These are phyloP conservation scores for Linaria vulgaris DNA, from an alignment of 257 asterid species.

Conservation along the genomic window DNA sequence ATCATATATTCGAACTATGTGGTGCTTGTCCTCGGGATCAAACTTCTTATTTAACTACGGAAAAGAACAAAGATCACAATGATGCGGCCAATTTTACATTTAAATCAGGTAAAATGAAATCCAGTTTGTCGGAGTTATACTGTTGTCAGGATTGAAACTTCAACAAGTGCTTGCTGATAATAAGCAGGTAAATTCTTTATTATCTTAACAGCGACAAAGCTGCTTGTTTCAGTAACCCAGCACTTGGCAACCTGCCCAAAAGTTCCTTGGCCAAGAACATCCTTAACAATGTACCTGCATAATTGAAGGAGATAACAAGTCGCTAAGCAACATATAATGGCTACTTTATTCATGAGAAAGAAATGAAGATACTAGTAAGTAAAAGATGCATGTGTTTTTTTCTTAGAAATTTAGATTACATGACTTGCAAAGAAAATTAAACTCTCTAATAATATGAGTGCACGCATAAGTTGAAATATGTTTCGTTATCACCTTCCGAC, in stretches of 20 bases:
- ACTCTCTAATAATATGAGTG: constrained; percentile 16
- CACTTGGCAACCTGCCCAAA: constrained; percentile 99
- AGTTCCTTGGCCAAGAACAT: constrained; percentile 96
- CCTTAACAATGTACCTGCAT: constrained; percentile 88
- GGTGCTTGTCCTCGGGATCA: constrained; percentile 99
- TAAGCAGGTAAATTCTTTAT: constrained; percentile 96
- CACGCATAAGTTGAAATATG: constrained; percentile 10
- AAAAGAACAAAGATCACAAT: constrained; percentile 28
- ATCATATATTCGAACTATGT: constrained; percentile 94
- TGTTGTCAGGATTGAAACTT: constrained; percentile 85
- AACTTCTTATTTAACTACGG: constrained; percentile 85
- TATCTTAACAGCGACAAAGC: constrained; percentile 90
- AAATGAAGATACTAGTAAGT: constrained; percentile 16
- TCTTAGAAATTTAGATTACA: background rate
- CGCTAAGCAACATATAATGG: constrained; percentile 20
- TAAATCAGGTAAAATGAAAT: constrained; percentile 30
- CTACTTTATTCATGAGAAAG: constrained; percentile 22
- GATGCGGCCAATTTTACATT: constrained; percentile 16
- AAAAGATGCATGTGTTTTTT: constrained; percentile 11
- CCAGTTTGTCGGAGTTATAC: constrained; percentile 46
- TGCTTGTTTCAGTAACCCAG: constrained; percentile 79
- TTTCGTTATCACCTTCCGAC: constrained; percentile 10
- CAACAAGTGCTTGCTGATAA: constrained; percentile 98
- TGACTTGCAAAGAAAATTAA: constrained; percentile 4
- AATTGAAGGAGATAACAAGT: constrained; percentile 28